phyloP scores from a whole-genome alignment of 2,329 filamentous ascomycete genomes.

The Aspergillus ustus region DNA sequence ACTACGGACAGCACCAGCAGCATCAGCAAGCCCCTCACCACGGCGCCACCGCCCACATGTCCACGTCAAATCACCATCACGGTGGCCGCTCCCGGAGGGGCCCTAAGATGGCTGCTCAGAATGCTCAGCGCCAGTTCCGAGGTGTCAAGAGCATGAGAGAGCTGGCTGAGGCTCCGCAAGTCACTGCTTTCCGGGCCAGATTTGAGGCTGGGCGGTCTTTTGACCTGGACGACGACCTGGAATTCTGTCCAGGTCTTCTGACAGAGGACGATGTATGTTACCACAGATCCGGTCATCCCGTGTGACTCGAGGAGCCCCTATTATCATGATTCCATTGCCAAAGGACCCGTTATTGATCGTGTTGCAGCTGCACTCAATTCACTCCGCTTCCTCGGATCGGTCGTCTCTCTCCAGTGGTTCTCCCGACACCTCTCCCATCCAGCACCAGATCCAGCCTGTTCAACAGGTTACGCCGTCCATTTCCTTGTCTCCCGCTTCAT shows the following conservation, averaged over 20 bases:
- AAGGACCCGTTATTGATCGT: constrained; percentile 19
- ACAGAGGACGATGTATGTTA: constrained; percentile 84
- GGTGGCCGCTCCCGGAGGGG: constrained; percentile 83
- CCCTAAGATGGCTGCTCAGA: constrained; percentile 79
- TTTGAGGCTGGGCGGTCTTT: constrained; percentile 94
- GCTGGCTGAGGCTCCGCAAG: constrained; percentile 74
- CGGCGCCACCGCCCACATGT: constrained; percentile 58
- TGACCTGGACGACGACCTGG: constrained; percentile 92
- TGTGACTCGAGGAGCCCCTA: constrained; percentile 4
- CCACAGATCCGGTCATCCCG: constrained; percentile 2
- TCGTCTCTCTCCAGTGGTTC: constrained; percentile 95
- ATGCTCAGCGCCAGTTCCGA: constrained; percentile 84
- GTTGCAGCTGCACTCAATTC: constrained; percentile 81
- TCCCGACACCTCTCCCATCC: constrained; percentile 86
- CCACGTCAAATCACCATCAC: constrained; percentile 74
- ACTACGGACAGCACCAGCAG: constrained; percentile 53
- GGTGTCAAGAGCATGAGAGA: constrained; percentile 86
- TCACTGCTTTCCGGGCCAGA: constrained; percentile 79
- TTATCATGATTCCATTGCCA: not conserved
- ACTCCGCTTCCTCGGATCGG: constrained; percentile 86
- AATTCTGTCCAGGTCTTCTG: constrained; percentile 91
- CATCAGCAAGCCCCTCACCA: constrained; percentile 51
- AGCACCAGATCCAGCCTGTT: constrained; percentile 75
- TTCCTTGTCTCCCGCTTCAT: constrained; percentile 68
- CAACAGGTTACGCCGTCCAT: constrained; percentile 74